phyloP scores from a whole-genome alignment of 179 eudicot species.

The Carnegiea gigantea region DNA sequence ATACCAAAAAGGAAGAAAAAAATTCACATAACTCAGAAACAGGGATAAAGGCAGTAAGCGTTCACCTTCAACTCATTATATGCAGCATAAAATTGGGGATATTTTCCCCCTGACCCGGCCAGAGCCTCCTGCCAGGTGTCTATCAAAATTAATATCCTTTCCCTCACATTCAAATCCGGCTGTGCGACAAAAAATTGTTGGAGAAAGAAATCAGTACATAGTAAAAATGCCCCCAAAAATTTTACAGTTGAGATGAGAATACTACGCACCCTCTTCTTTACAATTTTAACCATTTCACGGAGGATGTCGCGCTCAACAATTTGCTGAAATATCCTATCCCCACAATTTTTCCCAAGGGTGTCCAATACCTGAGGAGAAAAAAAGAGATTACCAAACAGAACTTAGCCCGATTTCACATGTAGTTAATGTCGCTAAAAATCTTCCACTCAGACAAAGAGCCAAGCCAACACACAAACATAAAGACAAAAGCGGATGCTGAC shows the following conservation, averaged over 20 bases:
- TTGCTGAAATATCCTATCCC: slow-evolving; percentile 70
- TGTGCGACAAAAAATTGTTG: slow-evolving; percentile 35
- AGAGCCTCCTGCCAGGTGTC: slow-evolving; percentile 98
- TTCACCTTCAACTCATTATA: slow-evolving; percentile 86
- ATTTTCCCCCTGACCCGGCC: slow-evolving; percentile 74
- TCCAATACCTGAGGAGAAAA: slow-evolving; percentile 65
- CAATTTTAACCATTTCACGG: slow-evolving; percentile 94
- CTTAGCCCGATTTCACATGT: neutral
- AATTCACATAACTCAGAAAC: slow-evolving; percentile 1
- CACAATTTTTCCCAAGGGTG: slow-evolving; percentile 89
- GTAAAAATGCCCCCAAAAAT: neutral
- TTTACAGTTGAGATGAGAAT: neutral
- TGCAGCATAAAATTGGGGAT: slow-evolving; percentile 81
- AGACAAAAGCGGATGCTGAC: neutral
- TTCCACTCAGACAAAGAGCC: neutral
- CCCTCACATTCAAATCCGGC: slow-evolving; percentile 89
- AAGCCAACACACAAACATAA: neutral
- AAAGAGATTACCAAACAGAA: neutral
- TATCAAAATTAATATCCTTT: slow-evolving; percentile 71
- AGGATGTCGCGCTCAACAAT: slow-evolving; percentile 91
- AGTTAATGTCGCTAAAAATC: neutral
- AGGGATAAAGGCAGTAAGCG: neutral
- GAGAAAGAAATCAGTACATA: slow-evolving; percentile 20
- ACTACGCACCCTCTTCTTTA: slow-evolving; percentile 73
- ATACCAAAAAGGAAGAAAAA: neutral